Percentiles rank a stretch among this genome's conserved stretches.
Evolutionary conservation across 1,139 yeast genomes (phyloP).

Genomic region (Candida sanyaensis): DNA sequence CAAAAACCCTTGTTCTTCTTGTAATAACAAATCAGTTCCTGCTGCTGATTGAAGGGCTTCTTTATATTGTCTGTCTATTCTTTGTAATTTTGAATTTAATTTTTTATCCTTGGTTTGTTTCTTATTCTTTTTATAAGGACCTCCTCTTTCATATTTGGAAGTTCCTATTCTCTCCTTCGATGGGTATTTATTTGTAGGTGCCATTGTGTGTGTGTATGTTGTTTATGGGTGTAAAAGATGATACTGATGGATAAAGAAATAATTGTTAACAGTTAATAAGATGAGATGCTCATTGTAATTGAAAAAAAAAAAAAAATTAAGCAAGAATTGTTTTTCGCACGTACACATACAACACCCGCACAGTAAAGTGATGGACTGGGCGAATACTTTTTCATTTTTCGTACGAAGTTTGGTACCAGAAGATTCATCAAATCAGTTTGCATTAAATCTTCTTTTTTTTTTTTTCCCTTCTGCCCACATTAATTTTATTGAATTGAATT

Average conservation of each 20-base stretch:
- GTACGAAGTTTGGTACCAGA: neutral
- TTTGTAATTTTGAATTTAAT: conserved; percentile 63
- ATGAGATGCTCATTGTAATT: neutral
- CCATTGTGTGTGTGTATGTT: neutral
- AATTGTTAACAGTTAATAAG: neutral
- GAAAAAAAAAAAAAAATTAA: conserved; percentile 4
- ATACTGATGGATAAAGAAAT: too few species aligned
- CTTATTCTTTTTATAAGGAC: conserved; percentile 5
- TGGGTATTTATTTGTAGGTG: neutral
- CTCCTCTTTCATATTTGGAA: conserved; percentile 18
- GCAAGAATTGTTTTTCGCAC: neutral
- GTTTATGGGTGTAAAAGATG: too few species aligned
- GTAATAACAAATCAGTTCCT: conserved; percentile 79
- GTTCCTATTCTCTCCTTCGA: conserved; percentile 21
- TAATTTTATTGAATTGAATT: too few species aligned
- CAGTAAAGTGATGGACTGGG: neutral
- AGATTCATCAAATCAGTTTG: neutral
- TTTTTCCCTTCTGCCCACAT: neutral
- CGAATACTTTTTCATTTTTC: too few species aligned
- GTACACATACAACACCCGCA: neutral
- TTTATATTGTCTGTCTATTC: conserved; percentile 70
- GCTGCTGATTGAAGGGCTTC: conserved; percentile 83
- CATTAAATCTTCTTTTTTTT: neutral
- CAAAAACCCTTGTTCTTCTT: conserved; percentile 80
- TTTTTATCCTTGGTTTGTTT: conserved; percentile 54